These are phyloP conservation scores for Earliella scabrosa DNA, from an alignment of 1,284 basidiomycete species.

Conservation along the genomic window DNA sequence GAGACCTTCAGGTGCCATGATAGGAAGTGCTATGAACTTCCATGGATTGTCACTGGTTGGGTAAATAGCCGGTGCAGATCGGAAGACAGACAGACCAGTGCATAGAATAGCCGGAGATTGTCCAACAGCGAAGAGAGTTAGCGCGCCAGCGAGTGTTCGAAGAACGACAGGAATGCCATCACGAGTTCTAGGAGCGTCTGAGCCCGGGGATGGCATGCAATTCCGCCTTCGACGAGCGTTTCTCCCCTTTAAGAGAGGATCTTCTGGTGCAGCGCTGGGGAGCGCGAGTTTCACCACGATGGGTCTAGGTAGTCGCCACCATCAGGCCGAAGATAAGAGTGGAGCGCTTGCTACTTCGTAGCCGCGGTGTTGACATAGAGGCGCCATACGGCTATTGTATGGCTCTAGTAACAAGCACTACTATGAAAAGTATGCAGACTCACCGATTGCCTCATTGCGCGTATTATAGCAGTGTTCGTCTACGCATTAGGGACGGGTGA, in stretches of 20 bases:
- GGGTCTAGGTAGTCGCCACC: not conserved
- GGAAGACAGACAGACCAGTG: not conserved
- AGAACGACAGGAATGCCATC: not conserved
- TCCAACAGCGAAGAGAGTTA: not conserved
- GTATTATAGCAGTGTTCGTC: too few relatives aligned
- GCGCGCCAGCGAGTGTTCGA: not conserved
- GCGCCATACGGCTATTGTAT: too few relatives aligned
- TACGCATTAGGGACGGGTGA: not conserved
- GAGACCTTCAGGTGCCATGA: not conserved
- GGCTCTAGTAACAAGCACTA: too few relatives aligned
- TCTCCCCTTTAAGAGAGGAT: too few relatives aligned
- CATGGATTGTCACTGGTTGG: not conserved
- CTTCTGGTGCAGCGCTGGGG: too few relatives aligned
- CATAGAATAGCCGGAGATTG: not conserved
- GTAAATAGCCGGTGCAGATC: not conserved
- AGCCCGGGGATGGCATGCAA: not conserved
- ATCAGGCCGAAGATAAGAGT: not conserved
- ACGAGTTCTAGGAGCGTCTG: not conserved
- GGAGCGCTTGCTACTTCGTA: not conserved
- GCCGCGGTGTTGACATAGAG: too few relatives aligned
- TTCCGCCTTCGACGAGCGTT: constrained; percentile 3
- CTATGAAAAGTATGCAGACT: too few relatives aligned
- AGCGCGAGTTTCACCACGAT: too few relatives aligned
- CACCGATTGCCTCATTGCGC: too few relatives aligned
- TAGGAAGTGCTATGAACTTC: not conserved